Percentiles rank a stretch among this genome's conserved stretches.
Conservation (phyloP, 2,329 filamentous ascomycete genomes). For the Colletotrichum shisoi region DNA sequence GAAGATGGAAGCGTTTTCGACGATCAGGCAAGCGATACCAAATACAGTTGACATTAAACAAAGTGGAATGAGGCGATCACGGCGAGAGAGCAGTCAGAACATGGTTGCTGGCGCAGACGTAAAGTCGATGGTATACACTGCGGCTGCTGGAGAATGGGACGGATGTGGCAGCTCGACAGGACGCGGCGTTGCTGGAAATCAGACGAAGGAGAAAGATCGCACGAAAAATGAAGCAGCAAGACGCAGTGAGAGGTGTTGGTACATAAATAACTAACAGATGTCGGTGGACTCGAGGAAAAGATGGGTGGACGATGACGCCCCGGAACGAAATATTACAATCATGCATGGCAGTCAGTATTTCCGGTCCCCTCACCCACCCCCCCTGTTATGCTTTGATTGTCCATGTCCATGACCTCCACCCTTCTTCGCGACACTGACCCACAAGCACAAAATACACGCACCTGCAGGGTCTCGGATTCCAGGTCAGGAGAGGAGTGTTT, state of each 20-base stretch:
- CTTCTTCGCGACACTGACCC: neutral
- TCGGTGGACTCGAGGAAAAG: neutral
- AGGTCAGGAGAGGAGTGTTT: neutral
- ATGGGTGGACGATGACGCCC: neutral
- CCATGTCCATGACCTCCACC: neutral
- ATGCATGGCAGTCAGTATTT: slow-evolving; percentile 10
- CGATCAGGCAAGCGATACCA: neutral
- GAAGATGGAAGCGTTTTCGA: neutral
- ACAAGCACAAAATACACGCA: neutral
- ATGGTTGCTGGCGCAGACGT: neutral
- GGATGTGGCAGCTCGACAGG: neutral
- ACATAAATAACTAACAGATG: neutral
- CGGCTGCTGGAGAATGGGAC: neutral
- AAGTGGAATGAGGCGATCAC: neutral
- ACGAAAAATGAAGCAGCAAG: neutral
- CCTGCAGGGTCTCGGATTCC: too few relatives aligned
- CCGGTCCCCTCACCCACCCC: neutral
- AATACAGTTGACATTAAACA: too few relatives aligned
- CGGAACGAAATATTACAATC: neutral
- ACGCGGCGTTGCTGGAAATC: neutral
- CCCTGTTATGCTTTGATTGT: neutral
- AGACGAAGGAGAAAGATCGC: neutral
- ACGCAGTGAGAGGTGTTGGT: neutral
- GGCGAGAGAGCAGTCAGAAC: neutral
- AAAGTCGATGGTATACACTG: neutral